Percentiles rank a stretch among this genome's conserved stretches.
Evolutionary conservation across 768 basidiomycete genomes (phyloP).

Genomic region (Mycena chlorophos): DNA sequence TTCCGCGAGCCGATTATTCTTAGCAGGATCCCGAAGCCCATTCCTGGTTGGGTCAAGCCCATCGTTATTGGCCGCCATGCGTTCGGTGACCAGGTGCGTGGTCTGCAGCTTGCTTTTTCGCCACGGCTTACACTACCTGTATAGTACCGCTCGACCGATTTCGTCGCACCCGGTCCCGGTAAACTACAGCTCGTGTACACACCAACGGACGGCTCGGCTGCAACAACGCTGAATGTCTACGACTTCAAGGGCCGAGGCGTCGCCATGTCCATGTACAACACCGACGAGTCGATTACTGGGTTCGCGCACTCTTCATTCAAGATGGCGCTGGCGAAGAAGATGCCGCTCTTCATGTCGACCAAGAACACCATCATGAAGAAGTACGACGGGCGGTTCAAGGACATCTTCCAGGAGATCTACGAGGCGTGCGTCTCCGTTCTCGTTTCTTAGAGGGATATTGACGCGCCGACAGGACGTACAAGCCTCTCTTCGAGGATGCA

Average conservation of each 20-base stretch:
- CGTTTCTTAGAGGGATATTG: neutral
- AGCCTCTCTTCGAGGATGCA: conserved; percentile 61
- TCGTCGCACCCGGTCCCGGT: conserved; percentile 86
- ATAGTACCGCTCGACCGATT: conserved; percentile 94
- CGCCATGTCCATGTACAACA: conserved; percentile 98
- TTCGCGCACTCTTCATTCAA: conserved; percentile 99
- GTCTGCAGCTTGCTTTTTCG: neutral
- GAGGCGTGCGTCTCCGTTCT: conserved; percentile 50
- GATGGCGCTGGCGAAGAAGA: conserved; percentile 83
- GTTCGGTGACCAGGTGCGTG: conserved; percentile 85
- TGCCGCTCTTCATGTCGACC: conserved; percentile 93
- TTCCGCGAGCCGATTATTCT: conserved; percentile 99
- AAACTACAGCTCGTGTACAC: conserved; percentile 92
- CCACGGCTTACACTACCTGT: neutral
- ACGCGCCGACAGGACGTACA: conserved; percentile 54
- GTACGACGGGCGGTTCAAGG: conserved; percentile 99
- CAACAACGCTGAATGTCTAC: conserved; percentile 77
- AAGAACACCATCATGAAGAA: conserved; percentile 98
- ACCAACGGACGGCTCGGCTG: conserved; percentile 71
- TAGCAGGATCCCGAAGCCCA: conserved; percentile 82
- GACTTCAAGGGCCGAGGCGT: conserved; percentile 93
- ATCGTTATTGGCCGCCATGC: conserved; percentile 97
- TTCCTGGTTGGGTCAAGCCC: conserved; percentile 96
- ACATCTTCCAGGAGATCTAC: conserved; percentile 97
- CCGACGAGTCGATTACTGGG: conserved; percentile 92